Evolutionary conservation across 345 rosid species (phyloP), one percentile per base, ranked within the genome.

Genomic region (Salix purpurea): DNA sequence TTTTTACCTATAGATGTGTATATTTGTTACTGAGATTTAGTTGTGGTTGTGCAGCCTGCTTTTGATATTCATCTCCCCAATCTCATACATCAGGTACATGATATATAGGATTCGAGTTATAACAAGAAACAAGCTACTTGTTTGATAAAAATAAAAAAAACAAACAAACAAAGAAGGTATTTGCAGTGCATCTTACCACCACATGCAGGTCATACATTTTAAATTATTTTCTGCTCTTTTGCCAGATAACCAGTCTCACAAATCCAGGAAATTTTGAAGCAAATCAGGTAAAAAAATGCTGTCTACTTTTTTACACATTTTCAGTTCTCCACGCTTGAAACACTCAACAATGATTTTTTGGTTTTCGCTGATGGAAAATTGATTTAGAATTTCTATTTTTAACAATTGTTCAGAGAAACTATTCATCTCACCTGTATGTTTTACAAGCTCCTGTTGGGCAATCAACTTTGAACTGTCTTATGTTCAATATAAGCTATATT

Each of bases 241-340:
- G 26, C 72, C 87, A 96, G 99, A 86, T 92, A 75, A 84, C 80
- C 26, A 85, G 89, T 82, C 86, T 92, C 32, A 78, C 90, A 73
- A 96, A 96, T 86, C 98, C 99, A 5, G 93, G 97, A 79, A 86
- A 72, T 39, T 92, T 96, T 13, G 84, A 91, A 69, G 95, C 97
- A 76, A 88, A 93, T 82, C 84, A 89, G 95, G 99, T 91, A 84
- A 74, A 40, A 34, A 64, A 54, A 16, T 56, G 24, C 7, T 13
- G 5, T 2, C 18, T 11, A 3, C n/a, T 3, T 34, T 70, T 12
- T 3, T 46, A 3, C 50, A 12, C 50, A 46, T 36, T 24, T 74
- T n/a, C 37, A 68, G 42, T 14, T 67, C 69, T 46, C 56, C 40
- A n/a, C 46, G 9, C 39, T 4, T 23, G 56, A 39, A 42, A 70